Evolutionary conservation across 2,329 filamentous ascomycete genomes (phyloP), one percentile per base, ranked within the genome.

Genomic region (Claviceps arundinis): DNA sequence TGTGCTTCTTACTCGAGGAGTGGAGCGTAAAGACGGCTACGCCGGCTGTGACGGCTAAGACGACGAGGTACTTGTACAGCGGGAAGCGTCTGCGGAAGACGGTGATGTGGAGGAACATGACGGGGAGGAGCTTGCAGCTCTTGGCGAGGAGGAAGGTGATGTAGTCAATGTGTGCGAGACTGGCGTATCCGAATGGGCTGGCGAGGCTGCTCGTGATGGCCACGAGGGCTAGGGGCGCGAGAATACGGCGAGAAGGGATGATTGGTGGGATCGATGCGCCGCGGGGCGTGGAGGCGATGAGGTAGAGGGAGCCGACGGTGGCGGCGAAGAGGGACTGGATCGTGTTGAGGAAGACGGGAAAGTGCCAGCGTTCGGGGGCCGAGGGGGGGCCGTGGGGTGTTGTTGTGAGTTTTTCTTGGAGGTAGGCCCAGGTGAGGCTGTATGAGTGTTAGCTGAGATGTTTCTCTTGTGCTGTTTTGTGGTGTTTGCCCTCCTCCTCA

Each of bases 101-200:
- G 45, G 89, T 91, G 63, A 97, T 81, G 73, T 98, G 91, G 42
- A 98, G 78, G 62, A 93, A 84, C 93, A 98, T 97, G 63, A 98
- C 93, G 2, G 93, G 93, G n/a, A 98, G 82, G 19, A 98, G 79
- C 73, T 98, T 98, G 84, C 93, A 98, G 61, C 85, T 90, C 72
- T 98, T 97, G 60, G 93, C 91, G 43, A 98, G 85, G 60, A 96
- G 87, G 71, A 95, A 97, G 34, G 93, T 96, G 63, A 97, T 88
- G 71, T 97, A 97, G 78, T 97, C 93, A 69, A 97, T 89, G 68
- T 97, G 89, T 40, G 85, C 83, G 49, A 97, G 82, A 54, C 83
- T 86, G 48, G 93, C 90, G 70, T 97, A 97, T 60, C 91, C 93
- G 64, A 96, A 96, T 2, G 91, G 91, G n/a, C 85, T 89, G 41